Conservation (phyloP, 2,329 filamentous ascomycete species). For the Beauveria rudraprayagi region DNA sequence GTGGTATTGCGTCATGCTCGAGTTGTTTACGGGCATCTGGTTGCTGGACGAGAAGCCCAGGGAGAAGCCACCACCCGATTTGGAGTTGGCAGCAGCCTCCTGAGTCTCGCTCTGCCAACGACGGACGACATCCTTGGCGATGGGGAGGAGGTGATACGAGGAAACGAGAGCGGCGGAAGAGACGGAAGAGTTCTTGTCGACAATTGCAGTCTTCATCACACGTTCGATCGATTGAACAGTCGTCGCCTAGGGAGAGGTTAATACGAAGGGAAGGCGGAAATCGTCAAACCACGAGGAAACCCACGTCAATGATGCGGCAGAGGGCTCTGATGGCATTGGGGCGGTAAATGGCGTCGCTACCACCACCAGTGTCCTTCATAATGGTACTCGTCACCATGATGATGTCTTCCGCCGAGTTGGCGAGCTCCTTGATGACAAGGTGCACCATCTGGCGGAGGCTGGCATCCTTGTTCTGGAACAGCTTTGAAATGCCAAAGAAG, state of each 20-base stretch:
- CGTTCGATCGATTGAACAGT: conserved; percentile 97
- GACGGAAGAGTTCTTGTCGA: conserved; percentile 97
- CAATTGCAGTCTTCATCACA: conserved; percentile 97
- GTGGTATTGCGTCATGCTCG: conserved; percentile 97
- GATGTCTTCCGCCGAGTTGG: conserved; percentile 91
- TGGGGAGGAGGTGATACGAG: conserved; percentile 93
- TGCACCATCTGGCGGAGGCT: conserved; percentile 98
- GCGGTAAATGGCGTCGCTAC: conserved; percentile 87
- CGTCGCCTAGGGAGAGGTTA: conserved; percentile 55
- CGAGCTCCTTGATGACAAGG: conserved; percentile 94
- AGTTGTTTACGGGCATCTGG: conserved; percentile 76
- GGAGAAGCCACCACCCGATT: conserved; percentile 83
- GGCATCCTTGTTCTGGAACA: conserved; percentile 99
- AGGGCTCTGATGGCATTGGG: conserved; percentile 93
- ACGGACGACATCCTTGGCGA: conserved; percentile 88
- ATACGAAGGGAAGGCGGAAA: conserved; percentile 9
- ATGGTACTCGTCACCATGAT: conserved; percentile 99
- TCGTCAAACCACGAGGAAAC: conserved; percentile 23
- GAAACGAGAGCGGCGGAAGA: conserved; percentile 94
- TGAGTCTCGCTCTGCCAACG: conserved; percentile 99
- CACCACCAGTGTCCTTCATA: conserved; percentile 97
- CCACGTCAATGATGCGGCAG: conserved; percentile 92
- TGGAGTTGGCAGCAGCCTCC: conserved; percentile 84
- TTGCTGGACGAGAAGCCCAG: conserved; percentile 77
- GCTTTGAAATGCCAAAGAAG: conserved; percentile 98